A percentile compares a stretch with the other conserved stretches of the same genome.
phyloP scores from a whole-genome alignment of 1,139 yeast species.

The Yamadazyma dushanensis region DNA sequence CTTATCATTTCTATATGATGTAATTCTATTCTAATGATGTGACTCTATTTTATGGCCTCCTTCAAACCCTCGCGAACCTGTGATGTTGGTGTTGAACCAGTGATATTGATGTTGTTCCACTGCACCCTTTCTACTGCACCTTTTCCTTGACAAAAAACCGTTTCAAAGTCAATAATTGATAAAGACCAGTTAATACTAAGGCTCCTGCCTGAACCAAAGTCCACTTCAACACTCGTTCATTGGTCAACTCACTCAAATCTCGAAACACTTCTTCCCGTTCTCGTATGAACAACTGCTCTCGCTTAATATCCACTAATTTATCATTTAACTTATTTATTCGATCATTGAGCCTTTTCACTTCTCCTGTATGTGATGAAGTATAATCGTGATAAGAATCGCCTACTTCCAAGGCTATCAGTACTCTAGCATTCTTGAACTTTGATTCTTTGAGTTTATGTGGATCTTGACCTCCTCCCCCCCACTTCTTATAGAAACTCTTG shows the following conservation, averaged over 20 bases:
- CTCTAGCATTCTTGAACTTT: conserved; percentile 54
- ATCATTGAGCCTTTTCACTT: conserved; percentile 50
- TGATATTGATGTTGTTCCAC: too few species aligned
- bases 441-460: conserved; percentile 23
- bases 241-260: conserved; percentile 65
- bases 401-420: conserved; percentile 51
- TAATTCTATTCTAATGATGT: too few species aligned
- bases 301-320: conserved; percentile 55
- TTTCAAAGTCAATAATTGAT: conserved; percentile 55
- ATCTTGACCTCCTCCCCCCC: conserved; percentile 16
- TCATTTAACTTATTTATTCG: conserved; percentile 53
- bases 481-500: conserved; percentile 38
- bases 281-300: conserved; percentile 67
- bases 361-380: conserved; percentile 48
- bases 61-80: too few species aligned
- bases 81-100: too few species aligned
- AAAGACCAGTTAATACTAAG: conserved; percentile 57
- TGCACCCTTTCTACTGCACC: conserved; percentile 3
- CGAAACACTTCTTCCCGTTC: conserved; percentile 71
- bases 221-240: conserved; percentile 66
- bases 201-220: conserved; percentile 60
- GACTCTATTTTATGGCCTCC: too few species aligned
- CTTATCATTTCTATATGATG: too few species aligned
- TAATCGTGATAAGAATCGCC: conserved; percentile 53
- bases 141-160: conserved; percentile 10